Evolutionary conservation across 192 early-diverging fungal genomes (phyloP), one percentile per base, ranked within the genome.

Genomic region (Phlyctochytrium arcticum): DNA sequence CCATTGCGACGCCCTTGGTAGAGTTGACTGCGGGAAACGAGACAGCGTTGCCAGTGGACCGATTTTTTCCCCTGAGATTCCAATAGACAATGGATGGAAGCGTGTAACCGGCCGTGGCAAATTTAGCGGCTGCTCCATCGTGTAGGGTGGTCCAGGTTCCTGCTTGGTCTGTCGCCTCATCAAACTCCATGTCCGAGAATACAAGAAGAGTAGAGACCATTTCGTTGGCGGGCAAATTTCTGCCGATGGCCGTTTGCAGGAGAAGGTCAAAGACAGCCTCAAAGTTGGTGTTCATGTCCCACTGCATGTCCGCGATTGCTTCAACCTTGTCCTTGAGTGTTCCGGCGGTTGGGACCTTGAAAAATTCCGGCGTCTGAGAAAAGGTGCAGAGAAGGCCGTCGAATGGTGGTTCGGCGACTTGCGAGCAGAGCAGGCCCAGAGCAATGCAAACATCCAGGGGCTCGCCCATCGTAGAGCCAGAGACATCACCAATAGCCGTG

Each of bases 161-260:
- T n/a, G n/a, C n/a, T n/a, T n/a, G n/a, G n/a, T n/a, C n/a, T n/a
- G n/a, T 37, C 8, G 37, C 49, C 0, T 42, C 35, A n/a, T 81
- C 68, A 54, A 81, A 81, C 57, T 81, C 68, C 80, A 81, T 81
- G 39, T 81, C 80, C 5, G 79, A 71, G 27, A 81, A 80, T 12
- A 81, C 48, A 51, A 81, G 72, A 54, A 81, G 35, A 6, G 70
- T 74, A 70, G 74, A 70, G 30, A 80, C 57, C 80, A 81, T 81
- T 7, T 80, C 69, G 31, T 80, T 54, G 32, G 71, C 53, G 1
- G 55, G 33, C 0, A 81, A 21, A 24, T 72, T 66, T 60, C 54
- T 63, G 19, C 68, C 37, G 37, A 70, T 53, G 8, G 80, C 76
- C 44, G 71, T 48, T 9, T 36, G 26, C 12, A 81, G 51, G 24